Evolutionary conservation across 163 green algal species (phyloP), one percentile per base, ranked within the genome.

Genomic region (Chlamydomonas reinhardtii): DNA sequence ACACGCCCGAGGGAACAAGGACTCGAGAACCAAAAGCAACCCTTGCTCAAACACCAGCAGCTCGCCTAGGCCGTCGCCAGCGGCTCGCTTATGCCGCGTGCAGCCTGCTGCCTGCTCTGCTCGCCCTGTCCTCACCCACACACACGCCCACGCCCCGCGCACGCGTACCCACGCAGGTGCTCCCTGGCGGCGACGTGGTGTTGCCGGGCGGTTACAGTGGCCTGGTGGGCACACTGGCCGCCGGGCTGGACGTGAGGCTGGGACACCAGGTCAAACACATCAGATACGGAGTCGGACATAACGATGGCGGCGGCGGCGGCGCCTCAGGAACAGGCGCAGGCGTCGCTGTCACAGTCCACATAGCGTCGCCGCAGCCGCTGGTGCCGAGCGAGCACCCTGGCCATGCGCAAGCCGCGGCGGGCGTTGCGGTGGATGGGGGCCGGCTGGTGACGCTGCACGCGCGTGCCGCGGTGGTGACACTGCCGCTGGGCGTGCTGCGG

Each of bases 401-500:
- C 48, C 48, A 14, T 17, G 8, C 11, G 1, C 48, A 9, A 56
- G 48, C 48, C 48, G 1, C 48, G 11, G 43, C 2, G 12, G 14
- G 9, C 48, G 48, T 1, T 14, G 48, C 48, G 1, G 48, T 56
- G 20, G 59, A 66, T 0, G 24, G 2, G 59, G 59, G 59, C 24
- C 59, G 25, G 54, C 19, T 73, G 32, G 27, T 72, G 25, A 27
- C 5, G 20, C 59, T 91, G 14, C 52, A 56, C 5, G 74, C 76
- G 0, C 82, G 92, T 34, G 87, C 93, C 6, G 90, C 88, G 25
- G 84, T 96, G 27, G 86, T 96, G 74, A 95, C 94, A 17, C 83
- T 94, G 37, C 93, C 94, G 22, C 88, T 96, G 61, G 94, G 93
- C 2, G 92, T 92, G 66, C 83, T 96, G 31, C 92, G 95, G 79